phyloP scores from a whole-genome alignment of 371 early-diverging fungal genomes.

The Actinomortierella wolfii region DNA sequence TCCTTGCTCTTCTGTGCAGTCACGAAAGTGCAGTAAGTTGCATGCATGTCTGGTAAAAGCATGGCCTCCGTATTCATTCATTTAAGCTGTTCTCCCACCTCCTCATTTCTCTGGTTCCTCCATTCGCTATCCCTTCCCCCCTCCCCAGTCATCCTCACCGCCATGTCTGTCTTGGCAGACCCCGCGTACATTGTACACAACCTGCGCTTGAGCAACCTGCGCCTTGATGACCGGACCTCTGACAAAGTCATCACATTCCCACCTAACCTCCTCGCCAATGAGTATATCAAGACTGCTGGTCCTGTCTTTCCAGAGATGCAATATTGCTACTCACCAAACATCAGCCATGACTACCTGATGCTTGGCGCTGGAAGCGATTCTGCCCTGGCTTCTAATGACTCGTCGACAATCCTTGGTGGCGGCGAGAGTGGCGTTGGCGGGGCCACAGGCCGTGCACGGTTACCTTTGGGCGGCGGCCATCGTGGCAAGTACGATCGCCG shows the following conservation, averaged over 20 bases:
- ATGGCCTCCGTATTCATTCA: too few species aligned
- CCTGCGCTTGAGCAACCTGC: slow-evolving; percentile 76
- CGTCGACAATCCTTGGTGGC: too few species aligned
- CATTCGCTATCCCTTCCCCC: background rate
- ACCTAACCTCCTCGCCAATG: slow-evolving; percentile 68
- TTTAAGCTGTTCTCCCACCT: too few species aligned
- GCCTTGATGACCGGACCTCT: slow-evolving; percentile 70
- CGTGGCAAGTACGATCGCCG: slow-evolving; percentile 44
- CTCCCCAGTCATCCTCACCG: background rate
- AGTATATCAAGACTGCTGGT: slow-evolving; percentile 77
- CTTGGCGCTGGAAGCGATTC: slow-evolving; percentile 30
- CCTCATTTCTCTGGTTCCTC: background rate
- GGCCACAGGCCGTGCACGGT: slow-evolving; percentile 3
- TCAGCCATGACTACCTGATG: slow-evolving; percentile 49
- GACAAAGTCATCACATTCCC: slow-evolving; percentile 78
- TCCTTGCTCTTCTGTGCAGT: too few species aligned
- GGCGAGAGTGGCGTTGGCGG: background rate
- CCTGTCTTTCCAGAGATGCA: slow-evolving; percentile 76
- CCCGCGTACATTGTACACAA: slow-evolving; percentile 78
- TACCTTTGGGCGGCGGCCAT: background rate
- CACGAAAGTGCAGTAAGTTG: too few species aligned
- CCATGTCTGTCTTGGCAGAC: slow-evolving; percentile 76
- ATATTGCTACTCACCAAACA: slow-evolving; percentile 68
- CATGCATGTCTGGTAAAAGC: too few species aligned
- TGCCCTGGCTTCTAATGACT: slow-evolving; percentile 4